Percentiles rank a stretch among this genome's conserved stretches.
Evolutionary conservation across 495 filamentous ascomycete genomes (phyloP).

Genomic region (Achaetomiella virescens): DNA sequence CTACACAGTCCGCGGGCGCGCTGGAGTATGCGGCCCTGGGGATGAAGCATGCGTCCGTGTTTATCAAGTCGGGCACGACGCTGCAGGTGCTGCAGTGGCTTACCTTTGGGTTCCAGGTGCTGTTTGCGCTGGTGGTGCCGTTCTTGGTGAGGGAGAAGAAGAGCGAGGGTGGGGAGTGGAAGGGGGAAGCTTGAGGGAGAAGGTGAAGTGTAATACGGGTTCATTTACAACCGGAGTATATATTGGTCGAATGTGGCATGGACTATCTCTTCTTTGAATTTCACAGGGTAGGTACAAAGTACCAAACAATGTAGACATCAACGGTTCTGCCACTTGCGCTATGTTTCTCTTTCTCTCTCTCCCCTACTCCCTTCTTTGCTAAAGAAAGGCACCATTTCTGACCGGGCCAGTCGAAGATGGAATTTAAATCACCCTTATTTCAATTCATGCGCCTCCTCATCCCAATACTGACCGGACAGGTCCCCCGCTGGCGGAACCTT

Average conservation of each 20-base stretch:
- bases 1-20: conserved; percentile 18
- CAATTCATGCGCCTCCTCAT: conserved; percentile 17
- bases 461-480: conserved; percentile 25
- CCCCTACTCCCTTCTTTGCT: no score
- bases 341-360: no score
- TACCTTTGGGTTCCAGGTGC: conserved; percentile 24
- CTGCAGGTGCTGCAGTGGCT: conserved; percentile 34
- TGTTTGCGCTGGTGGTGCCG: conserved; percentile 24
- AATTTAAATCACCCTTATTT: background rate
- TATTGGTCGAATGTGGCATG: no score
- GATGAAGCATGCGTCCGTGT: conserved; percentile 11
- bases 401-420: no score
- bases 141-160: conserved; percentile 9
- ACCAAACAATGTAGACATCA: no score
- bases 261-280: no score
- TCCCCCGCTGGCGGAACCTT: conserved; percentile 18
- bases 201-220: no score
- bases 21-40: conserved; percentile 15
- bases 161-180: background rate
- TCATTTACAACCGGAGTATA: no score
- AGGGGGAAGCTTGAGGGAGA: conserved; percentile 1
- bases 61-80: conserved; percentile 21
- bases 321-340: no score
- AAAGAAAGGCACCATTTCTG: background rate
- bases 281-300: no score